phyloP scores from a whole-genome alignment of 2,329 filamentous ascomycete genomes.

The Penicillium sp. region DNA sequence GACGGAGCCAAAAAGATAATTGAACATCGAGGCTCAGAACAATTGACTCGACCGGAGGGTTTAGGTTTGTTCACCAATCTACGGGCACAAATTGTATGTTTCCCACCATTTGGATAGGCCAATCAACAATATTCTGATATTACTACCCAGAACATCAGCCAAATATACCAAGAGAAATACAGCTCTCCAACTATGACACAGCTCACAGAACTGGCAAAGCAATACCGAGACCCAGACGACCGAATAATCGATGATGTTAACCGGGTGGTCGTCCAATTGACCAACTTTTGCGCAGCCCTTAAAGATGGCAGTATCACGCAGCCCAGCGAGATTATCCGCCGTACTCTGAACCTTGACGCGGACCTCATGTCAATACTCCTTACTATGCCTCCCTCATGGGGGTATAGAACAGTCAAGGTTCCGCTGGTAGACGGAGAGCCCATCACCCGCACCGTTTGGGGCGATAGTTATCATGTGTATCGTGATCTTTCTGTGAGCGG shows the following conservation, averaged over 20 bases:
- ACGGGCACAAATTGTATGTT: slow-evolving; percentile 12
- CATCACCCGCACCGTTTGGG: slow-evolving; percentile 8
- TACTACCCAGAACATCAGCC: not conserved
- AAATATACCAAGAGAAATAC: slow-evolving; percentile 7
- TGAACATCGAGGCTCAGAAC: slow-evolving; percentile 13
- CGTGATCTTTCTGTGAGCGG: slow-evolving; percentile 4
- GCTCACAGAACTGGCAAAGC: not conserved
- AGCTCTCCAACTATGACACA: not conserved
- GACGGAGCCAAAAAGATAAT: slow-evolving; percentile 13
- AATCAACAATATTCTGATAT: not conserved
- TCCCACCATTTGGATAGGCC: not conserved
- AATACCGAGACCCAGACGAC: not conserved
- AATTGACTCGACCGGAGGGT: slow-evolving; percentile 3
- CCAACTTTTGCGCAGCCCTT: slow-evolving; percentile 7
- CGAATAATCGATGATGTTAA: slow-evolving; percentile 1
- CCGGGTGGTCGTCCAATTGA: slow-evolving; percentile 1
- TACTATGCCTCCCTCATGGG: slow-evolving; percentile 4
- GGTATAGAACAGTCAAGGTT: slow-evolving; percentile 5
- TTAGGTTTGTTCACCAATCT: slow-evolving; percentile 11
- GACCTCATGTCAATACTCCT: slow-evolving; percentile 8
- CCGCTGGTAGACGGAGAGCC: not conserved
- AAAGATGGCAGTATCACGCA: not conserved
- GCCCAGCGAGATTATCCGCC: slow-evolving; percentile 4
- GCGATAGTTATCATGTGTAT: slow-evolving; percentile 12
- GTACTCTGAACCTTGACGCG: slow-evolving; percentile 6